Conservation (phyloP, 805 yeast genomes). For the Dipodascus albidus region DNA sequence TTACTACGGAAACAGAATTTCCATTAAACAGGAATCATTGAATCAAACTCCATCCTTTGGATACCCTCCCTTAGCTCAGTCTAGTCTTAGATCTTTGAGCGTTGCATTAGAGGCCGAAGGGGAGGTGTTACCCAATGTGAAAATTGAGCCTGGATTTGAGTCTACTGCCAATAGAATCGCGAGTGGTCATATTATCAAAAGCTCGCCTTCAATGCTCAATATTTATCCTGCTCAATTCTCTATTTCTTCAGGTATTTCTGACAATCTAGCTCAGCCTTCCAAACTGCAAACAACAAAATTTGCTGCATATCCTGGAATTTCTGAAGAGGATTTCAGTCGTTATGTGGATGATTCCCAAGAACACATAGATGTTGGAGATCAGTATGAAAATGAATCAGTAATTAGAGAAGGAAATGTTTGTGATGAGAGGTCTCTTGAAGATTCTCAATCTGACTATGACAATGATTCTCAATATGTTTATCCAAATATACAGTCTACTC, state of each 20-base stretch:
- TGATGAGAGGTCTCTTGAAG: background rate
- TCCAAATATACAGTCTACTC: too few relatives aligned
- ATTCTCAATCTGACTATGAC: background rate
- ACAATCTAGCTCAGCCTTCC: background rate
- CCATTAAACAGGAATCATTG: background rate
- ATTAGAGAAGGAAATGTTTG: too few relatives aligned
- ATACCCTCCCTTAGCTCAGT: background rate
- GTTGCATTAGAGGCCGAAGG: background rate
- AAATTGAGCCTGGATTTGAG: background rate
- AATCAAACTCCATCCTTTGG: background rate
- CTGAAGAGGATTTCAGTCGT: background rate
- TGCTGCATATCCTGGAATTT: background rate
- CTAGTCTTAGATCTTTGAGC: background rate
- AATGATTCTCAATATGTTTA: too few relatives aligned
- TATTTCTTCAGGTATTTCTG: background rate
- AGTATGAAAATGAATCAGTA: background rate
- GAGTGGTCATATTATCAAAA: background rate
- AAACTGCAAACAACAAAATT: background rate
- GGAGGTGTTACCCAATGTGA: background rate
- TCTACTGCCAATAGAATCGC: background rate
- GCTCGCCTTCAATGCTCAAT: conserved; percentile 1
- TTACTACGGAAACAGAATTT: background rate
- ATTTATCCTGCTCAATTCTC: background rate
- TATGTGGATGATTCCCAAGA: background rate
- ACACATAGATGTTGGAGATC: background rate